Conservation (phyloP, 768 basidiomycete genomes). For the Boletus vinaceobasis region DNA sequence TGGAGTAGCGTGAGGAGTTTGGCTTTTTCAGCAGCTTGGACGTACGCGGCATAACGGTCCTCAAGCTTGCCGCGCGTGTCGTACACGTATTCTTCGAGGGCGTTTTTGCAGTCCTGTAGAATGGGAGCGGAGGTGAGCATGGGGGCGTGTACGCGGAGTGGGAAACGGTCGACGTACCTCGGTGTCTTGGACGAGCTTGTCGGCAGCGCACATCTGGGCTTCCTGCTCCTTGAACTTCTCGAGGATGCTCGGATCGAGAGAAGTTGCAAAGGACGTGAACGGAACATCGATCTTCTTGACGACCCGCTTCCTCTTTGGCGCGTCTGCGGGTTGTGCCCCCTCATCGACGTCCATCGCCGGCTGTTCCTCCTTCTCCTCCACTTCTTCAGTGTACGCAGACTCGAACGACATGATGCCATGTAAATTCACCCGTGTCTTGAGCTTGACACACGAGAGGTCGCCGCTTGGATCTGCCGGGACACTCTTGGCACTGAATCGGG, state of each 20-base stretch:
- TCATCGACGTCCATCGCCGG: slow-evolving; percentile 66
- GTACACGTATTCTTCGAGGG: slow-evolving; percentile 98
- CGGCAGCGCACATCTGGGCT: slow-evolving; percentile 81
- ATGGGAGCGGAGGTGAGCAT: not conserved
- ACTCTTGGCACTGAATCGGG: slow-evolving; percentile 75
- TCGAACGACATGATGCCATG: slow-evolving; percentile 90
- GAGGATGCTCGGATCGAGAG: slow-evolving; percentile 60
- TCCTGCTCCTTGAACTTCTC: slow-evolving; percentile 77
- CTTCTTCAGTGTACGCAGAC: slow-evolving; percentile 77
- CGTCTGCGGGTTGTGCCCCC: slow-evolving; percentile 37
- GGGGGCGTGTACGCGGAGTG: slow-evolving; percentile 1
- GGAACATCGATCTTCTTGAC: slow-evolving; percentile 81
- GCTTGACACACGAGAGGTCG: slow-evolving; percentile 79
- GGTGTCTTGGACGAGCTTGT: slow-evolving; percentile 97
- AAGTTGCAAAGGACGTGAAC: slow-evolving; percentile 61
- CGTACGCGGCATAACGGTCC: slow-evolving; percentile 76
- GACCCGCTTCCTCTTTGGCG: slow-evolving; percentile 80
- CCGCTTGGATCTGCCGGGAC: slow-evolving; percentile 68
- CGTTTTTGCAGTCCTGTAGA: slow-evolving; percentile 90
- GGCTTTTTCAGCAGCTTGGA: slow-evolving; percentile 72
- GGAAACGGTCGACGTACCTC: slow-evolving; percentile 57
- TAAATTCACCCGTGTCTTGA: slow-evolving; percentile 84
- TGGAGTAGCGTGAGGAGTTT: slow-evolving; percentile 66
- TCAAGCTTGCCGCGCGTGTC: slow-evolving; percentile 93
- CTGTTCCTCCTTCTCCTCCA: slow-evolving; percentile 70